These are phyloP conservation scores for Saitozyma sp. DNA, from an alignment of 768 basidiomycete genomes.

Conservation along the genomic window DNA sequence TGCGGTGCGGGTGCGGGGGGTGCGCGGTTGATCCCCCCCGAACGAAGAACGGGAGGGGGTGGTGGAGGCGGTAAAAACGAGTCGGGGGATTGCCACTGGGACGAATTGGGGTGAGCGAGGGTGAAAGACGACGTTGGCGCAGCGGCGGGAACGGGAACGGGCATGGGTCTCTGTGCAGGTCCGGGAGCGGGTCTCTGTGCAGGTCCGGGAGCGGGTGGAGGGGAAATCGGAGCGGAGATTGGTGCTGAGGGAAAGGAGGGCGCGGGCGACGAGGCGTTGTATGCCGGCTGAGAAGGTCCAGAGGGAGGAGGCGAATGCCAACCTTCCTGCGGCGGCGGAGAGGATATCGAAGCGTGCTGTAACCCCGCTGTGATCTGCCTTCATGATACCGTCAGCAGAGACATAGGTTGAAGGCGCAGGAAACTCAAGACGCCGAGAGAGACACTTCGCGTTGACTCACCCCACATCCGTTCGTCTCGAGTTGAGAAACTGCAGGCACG, in stretches of 20 bases:
- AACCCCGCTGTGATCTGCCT: constrained; percentile 22
- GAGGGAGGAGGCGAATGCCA: background rate
- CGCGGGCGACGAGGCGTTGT: no score
- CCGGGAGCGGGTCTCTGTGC: background rate
- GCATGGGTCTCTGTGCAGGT: constrained; percentile 1
- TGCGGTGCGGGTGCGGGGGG: constrained; percentile 16
- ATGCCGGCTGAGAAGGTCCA: no score
- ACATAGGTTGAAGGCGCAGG: background rate
- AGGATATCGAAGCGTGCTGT: constrained; percentile 7
- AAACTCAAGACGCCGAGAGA: background rate
- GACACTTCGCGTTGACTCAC: constrained; percentile 55
- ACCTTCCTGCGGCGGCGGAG: constrained; percentile 9
- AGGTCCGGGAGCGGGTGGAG: constrained; percentile 3
- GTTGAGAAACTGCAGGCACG: constrained; percentile 72
- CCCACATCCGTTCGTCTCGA: constrained; percentile 71
- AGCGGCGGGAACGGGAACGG: background rate
- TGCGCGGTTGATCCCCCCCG: constrained; percentile 29
- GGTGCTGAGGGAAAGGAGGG: no score
- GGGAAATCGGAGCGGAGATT: background rate
- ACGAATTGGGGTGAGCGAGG: constrained; percentile 41
- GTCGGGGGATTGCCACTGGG: constrained; percentile 40
- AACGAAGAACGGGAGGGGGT: constrained; percentile 38
- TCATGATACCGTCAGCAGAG: background rate
- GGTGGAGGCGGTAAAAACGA: constrained; percentile 50
- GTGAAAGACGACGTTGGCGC: constrained; percentile 14